These are phyloP conservation scores for Halophytophthora polymorphica DNA, from an alignment of 352 stramenopile species.

Conservation along the genomic window DNA sequence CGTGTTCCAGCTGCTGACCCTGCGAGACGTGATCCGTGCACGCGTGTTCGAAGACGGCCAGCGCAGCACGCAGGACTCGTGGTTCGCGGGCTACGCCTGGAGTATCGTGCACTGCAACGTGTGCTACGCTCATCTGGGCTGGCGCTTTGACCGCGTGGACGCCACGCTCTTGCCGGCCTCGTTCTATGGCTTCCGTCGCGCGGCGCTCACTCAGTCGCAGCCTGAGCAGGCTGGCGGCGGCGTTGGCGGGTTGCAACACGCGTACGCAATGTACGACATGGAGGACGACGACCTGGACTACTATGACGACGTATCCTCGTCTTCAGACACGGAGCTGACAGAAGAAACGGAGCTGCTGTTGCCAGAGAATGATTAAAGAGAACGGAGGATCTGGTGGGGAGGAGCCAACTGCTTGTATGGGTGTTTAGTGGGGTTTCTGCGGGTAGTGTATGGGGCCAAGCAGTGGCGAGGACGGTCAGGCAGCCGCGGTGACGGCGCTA, in stretches of 20 bases:
- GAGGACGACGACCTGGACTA: too few species aligned
- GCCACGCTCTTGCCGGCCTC: constrained; percentile 20
- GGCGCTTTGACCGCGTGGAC: constrained; percentile 63
- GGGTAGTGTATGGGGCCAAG: too few species aligned
- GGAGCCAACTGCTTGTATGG: too few species aligned
- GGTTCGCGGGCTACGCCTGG: constrained; percentile 81
- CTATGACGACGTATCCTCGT: too few species aligned
- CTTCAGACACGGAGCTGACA: too few species aligned
- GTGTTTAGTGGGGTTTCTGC: too few species aligned
- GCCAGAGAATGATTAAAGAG: not conserved
- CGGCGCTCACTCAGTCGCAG: constrained; percentile 35
- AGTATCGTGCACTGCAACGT: constrained; percentile 70
- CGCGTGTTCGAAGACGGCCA: constrained; percentile 43
- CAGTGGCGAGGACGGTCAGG: too few species aligned
- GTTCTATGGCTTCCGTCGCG: constrained; percentile 73
- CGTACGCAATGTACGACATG: not conserved
- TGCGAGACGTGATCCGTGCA: constrained; percentile 44
- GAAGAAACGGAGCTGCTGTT: constrained; percentile 25
- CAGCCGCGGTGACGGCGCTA: too few species aligned
- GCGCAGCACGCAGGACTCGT: constrained; percentile 62
- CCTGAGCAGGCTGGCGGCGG: constrained; percentile 7
- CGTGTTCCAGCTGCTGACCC: constrained; percentile 80
- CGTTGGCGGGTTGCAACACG: constrained; percentile 21
- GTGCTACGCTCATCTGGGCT: constrained; percentile 73
- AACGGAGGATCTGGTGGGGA: too few species aligned